Percentiles rank a stretch among this genome's conserved stretches.
Evolutionary conservation across 306 rosid species (phyloP).

Genomic region (Rosa chinensis): DNA sequence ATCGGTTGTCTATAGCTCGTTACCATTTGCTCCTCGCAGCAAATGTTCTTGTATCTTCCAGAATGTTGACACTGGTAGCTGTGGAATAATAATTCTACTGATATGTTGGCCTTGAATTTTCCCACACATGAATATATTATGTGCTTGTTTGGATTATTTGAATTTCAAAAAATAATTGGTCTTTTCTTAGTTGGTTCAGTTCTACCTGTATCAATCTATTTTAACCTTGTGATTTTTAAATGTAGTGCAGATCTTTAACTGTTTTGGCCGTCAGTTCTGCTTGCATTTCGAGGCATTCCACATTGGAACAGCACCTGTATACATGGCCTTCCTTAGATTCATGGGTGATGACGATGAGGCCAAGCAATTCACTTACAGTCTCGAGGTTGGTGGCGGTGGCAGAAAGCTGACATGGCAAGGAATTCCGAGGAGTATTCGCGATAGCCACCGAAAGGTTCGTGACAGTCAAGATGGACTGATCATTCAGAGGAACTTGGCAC

Average conservation of each 20-base stretch:
- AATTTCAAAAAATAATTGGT: not conserved
- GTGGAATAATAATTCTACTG: not conserved
- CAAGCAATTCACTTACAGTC: constrained; percentile 47
- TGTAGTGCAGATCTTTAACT: constrained; percentile 48
- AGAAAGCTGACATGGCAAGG: constrained; percentile 58
- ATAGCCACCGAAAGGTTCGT: constrained; percentile 50
- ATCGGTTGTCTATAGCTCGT: not conserved
- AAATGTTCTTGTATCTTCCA: not conserved
- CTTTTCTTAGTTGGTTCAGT: not conserved
- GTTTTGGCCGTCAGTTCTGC: constrained; percentile 56
- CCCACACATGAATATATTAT: not conserved
- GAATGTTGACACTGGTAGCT: not conserved
- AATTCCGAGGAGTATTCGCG: constrained; percentile 54
- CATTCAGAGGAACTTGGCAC: constrained; percentile 52
- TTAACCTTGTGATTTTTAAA: not conserved
- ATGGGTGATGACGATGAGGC: constrained; percentile 63
- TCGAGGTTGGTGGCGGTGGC: constrained; percentile 54
- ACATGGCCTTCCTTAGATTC: constrained; percentile 60
- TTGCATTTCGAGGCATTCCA: constrained; percentile 60
- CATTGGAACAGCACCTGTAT: constrained; percentile 51
- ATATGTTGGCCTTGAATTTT: not conserved
- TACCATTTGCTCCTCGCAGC: not conserved
- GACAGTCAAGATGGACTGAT: constrained; percentile 58
- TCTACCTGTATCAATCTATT: not conserved
- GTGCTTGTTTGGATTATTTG: not conserved